These are phyloP conservation scores for Maudiozyma humilis DNA, from an alignment of 1,139 yeast species.

Conservation along the genomic window DNA sequence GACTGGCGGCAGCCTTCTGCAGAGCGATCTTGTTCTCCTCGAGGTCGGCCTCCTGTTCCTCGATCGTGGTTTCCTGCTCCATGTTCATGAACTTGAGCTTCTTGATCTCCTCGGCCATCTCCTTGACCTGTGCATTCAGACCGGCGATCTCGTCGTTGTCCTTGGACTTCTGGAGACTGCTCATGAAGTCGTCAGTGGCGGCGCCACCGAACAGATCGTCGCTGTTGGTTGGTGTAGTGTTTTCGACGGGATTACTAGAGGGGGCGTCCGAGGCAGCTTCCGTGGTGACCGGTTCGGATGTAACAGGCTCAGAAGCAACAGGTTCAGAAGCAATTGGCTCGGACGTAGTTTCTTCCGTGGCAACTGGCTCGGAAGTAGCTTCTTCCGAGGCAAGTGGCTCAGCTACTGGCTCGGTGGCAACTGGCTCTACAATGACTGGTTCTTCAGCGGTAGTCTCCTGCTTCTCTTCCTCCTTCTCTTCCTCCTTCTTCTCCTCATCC, in stretches of 20 bases:
- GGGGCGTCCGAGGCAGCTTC: constrained; percentile 2
- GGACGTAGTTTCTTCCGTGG: constrained; percentile 1
- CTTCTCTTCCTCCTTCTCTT: constrained; percentile 1
- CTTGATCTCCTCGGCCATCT: constrained; percentile 30
- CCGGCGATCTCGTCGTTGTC: constrained; percentile 25
- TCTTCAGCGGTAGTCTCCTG: not conserved
- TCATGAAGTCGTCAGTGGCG: constrained; percentile 24
- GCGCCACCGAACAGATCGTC: constrained; percentile 6
- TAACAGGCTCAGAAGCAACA: constrained; percentile 1
- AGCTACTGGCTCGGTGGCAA: constrained; percentile 3
- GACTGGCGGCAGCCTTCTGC: constrained; percentile 17
- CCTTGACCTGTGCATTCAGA: constrained; percentile 25
- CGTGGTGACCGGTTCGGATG: not conserved
- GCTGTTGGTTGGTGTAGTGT: not conserved
- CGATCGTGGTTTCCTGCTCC: constrained; percentile 41
- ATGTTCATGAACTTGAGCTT: constrained; percentile 37
- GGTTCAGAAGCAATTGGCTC: not conserved
- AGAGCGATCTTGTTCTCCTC: constrained; percentile 10
- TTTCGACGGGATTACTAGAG: not conserved
- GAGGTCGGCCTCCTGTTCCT: constrained; percentile 31
- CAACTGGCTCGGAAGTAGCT: constrained; percentile 2
- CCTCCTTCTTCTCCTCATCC: constrained; percentile 4
- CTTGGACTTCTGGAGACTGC: constrained; percentile 27
- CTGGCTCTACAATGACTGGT: constrained; percentile 1
- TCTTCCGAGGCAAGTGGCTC: constrained; percentile 2